Evolutionary conservation across 805 yeast species (phyloP), one percentile per base, ranked within the genome.

Genomic region (Cyberlindnera galapagoensis): DNA sequence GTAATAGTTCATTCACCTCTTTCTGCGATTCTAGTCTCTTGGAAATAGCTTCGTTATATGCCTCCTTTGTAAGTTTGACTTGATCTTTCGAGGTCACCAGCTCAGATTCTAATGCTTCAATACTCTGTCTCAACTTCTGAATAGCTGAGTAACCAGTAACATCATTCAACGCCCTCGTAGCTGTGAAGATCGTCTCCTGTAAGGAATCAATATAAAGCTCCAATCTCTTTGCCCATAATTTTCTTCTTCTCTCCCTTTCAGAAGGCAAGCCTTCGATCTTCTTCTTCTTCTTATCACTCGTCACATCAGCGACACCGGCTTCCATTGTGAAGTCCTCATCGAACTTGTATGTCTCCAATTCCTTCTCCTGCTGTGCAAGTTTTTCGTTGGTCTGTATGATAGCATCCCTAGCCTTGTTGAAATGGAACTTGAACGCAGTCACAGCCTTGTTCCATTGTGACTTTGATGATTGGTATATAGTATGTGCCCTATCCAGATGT

Each of bases 81-180:
- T 59, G 46, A 1, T 54, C 54, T 35, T 84, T 72, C 4, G 75
- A 59, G 1, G 51, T 54, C 30, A 62, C 61, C 24, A 85, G 54
- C 20, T 67, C 63, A 10, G 40, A 39, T 46, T 90, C 97, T 41
- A 63, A 39, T 0, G 48, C 38, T 7, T 69, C 74, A 19, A 92
- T 85, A 2, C 71, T 59, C 18, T 63, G 54, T 55, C 86, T 80
- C 46, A 90, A 58, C 36, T 67, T 63, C 49, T 84, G 94, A 35
- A 92, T 84, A 13, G 78, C 66, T 0, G 86, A 70, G 55, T 92
- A 92, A 0, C 98, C 98, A 0, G 98, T 90, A 9, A 87, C 78
- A 46, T 87, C 95, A 49, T 92, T 92, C 21, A 90, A 65, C 2
- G 88, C 72, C 38, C 74, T 67, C 0, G 84, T 70, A 0, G 83